Conservation (phyloP, 768 basidiomycete species). For the Hemileccinum impolitum region DNA sequence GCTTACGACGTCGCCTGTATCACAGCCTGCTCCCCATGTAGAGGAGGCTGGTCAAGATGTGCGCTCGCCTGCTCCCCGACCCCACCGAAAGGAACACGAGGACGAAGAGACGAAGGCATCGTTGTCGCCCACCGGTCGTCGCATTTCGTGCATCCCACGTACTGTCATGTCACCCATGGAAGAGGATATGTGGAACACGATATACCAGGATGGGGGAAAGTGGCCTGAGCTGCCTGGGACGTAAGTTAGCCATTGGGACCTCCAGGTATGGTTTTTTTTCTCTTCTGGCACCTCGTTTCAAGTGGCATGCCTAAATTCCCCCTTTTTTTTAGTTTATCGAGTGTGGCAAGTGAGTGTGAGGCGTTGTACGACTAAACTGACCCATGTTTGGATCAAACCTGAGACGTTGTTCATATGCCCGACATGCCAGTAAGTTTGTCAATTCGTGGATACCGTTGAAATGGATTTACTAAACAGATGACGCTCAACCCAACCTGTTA, state of each 20-base stretch:
- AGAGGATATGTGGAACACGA: background rate
- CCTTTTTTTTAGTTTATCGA: no score
- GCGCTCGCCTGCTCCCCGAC: background rate
- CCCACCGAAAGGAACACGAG: background rate
- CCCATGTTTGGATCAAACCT: no score
- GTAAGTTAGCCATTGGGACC: conserved; percentile 21
- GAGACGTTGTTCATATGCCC: no score
- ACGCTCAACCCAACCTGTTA: no score
- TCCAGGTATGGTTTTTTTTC: conserved; percentile 23
- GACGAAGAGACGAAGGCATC: conserved; percentile 3
- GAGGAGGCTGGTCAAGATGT: background rate
- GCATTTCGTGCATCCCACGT: background rate
- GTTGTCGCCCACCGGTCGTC: background rate
- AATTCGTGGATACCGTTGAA: no score
- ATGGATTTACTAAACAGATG: no score
- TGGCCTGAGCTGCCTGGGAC: conserved; percentile 16
- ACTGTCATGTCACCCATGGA: background rate
- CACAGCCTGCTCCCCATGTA: background rate
- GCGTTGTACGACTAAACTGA: no score
- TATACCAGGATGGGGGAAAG: background rate
- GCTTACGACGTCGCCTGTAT: background rate
- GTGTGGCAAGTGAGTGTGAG: no score
- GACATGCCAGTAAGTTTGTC: no score
- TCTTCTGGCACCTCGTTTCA: background rate
- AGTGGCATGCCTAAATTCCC: background rate